Evolutionary conservation across 106 monocot species (phyloP).

Genomic region (Xerophyta viscosa): DNA sequence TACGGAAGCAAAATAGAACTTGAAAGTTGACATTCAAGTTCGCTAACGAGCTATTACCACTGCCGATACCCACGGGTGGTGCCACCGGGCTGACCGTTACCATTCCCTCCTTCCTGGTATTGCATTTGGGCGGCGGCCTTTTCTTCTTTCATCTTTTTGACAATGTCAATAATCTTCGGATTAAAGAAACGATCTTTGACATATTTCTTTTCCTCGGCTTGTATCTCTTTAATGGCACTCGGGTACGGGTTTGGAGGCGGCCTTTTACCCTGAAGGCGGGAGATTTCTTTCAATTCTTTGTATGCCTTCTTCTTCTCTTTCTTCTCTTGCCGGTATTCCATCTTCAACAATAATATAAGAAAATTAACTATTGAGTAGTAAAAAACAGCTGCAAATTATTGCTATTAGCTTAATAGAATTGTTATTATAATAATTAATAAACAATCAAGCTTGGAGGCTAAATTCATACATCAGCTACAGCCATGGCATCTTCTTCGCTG

Average conservation of each 20-base stretch:
- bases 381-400: too few species aligned
- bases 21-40: too few species aligned
- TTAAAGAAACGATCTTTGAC: constrained; percentile 76
- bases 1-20: too few species aligned
- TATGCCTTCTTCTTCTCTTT: constrained; percentile 90
- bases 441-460: neutral
- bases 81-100: neutral
- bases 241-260: constrained; percentile 86
- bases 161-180: constrained; percentile 66
- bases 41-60: neutral
- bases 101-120: too few species aligned
- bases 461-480: constrained; percentile 80
- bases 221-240: constrained; percentile 84
- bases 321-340: constrained; percentile 79
- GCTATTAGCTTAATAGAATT: too few species aligned
- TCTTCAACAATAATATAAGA: constrained; percentile 25
- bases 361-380: neutral
- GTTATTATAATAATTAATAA: too few species aligned
- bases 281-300: constrained; percentile 54
- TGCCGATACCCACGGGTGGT: neutral
- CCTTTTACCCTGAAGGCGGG: constrained; percentile 51
- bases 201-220: constrained; percentile 68
- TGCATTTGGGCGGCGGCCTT: constrained; percentile 16
- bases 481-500: constrained; percentile 83
- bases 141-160: constrained; percentile 64